Percentiles rank a stretch among this genome's conserved stretches.
phyloP scores from a whole-genome alignment of 177 flowering plant genomes.

The Tripterygium wilfordii region DNA sequence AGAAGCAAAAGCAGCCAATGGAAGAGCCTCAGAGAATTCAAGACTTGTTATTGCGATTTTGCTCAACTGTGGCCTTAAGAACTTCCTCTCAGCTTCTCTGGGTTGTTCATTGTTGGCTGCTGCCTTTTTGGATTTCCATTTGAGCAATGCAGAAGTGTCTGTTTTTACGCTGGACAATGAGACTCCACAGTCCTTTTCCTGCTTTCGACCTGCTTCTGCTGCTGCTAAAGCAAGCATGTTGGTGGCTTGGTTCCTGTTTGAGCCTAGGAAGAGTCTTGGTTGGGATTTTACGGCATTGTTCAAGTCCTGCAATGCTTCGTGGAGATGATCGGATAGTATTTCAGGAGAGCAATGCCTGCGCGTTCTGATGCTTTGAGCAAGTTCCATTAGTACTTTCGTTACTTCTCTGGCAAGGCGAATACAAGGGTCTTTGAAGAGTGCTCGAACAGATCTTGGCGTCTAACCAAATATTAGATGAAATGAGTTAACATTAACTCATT shows the following conservation, averaged over 20 bases:
- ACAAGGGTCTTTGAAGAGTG: slow-evolving; percentile 72
- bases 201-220: slow-evolving; percentile 22
- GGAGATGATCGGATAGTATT: slow-evolving; percentile 69
- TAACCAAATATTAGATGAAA: slow-evolving; percentile 8
- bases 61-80: slow-evolving; percentile 61
- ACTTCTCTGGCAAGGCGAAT: slow-evolving; percentile 57
- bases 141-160: slow-evolving; percentile 45
- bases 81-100: slow-evolving; percentile 23
- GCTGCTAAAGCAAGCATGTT: slow-evolving; percentile 44
- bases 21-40: slow-evolving; percentile 91
- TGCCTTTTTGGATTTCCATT: slow-evolving; percentile 44
- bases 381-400: slow-evolving; percentile 56
- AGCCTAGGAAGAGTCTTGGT: slow-evolving; percentile 73
- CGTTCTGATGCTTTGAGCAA: slow-evolving; percentile 58
- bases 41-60: slow-evolving; percentile 65
- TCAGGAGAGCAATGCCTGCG: slow-evolving; percentile 62
- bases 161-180: slow-evolving; percentile 54
- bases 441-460: slow-evolving; percentile 66
- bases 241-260: slow-evolving; percentile 28
- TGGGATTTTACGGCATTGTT: slow-evolving; percentile 73
- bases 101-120: slow-evolving; percentile 8
- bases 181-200: slow-evolving; percentile 10
- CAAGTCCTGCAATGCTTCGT: slow-evolving; percentile 70
- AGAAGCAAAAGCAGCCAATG: slow-evolving; percentile 91
- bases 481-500: too few species aligned